Evolutionary conservation across 768 basidiomycete genomes (phyloP).

Genomic region (Mycena vitilis): DNA sequence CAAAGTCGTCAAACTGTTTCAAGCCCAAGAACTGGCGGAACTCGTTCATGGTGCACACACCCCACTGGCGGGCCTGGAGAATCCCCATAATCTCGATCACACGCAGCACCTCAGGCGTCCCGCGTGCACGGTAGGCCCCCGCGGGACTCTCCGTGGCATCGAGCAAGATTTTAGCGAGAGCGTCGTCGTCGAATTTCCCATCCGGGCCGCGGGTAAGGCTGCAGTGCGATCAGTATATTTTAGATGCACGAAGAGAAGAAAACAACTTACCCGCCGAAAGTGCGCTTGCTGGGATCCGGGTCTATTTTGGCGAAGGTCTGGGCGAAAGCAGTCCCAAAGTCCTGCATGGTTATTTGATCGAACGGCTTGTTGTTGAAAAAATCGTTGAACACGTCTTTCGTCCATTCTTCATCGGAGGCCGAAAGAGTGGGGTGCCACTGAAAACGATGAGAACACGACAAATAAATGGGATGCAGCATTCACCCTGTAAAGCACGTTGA

Average conservation of each 20-base stretch:
- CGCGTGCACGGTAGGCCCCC: slow-evolving; percentile 59
- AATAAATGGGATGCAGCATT: slow-evolving; percentile 8
- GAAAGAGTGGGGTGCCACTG: slow-evolving; percentile 71
- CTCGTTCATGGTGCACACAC: slow-evolving; percentile 68
- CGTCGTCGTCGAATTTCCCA: slow-evolving; percentile 64
- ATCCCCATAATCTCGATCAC: slow-evolving; percentile 70
- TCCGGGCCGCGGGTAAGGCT: slow-evolving; percentile 59
- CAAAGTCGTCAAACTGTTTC: slow-evolving; percentile 57
- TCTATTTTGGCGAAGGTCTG: slow-evolving; percentile 36
- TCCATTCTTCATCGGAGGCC: slow-evolving; percentile 62
- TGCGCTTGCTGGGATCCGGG: slow-evolving; percentile 50
- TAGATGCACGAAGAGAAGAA: not conserved
- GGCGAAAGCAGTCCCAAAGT: slow-evolving; percentile 38
- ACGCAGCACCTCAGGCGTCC: slow-evolving; percentile 58
- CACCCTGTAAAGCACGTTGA: slow-evolving; percentile 64
- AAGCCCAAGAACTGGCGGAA: slow-evolving; percentile 64
- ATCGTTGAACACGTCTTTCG: slow-evolving; percentile 56
- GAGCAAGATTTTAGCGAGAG: slow-evolving; percentile 60
- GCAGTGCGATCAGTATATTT: slow-evolving; percentile 18
- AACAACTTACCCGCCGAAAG: slow-evolving; percentile 57
- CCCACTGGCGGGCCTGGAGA: slow-evolving; percentile 65
- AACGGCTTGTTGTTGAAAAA: slow-evolving; percentile 54
- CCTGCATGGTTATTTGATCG: slow-evolving; percentile 44
- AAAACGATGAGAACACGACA: not conserved
- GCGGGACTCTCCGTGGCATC: slow-evolving; percentile 59